Conservation (phyloP, 192 early-diverging fungal species). For the Hyaloraphidium curvatum region DNA sequence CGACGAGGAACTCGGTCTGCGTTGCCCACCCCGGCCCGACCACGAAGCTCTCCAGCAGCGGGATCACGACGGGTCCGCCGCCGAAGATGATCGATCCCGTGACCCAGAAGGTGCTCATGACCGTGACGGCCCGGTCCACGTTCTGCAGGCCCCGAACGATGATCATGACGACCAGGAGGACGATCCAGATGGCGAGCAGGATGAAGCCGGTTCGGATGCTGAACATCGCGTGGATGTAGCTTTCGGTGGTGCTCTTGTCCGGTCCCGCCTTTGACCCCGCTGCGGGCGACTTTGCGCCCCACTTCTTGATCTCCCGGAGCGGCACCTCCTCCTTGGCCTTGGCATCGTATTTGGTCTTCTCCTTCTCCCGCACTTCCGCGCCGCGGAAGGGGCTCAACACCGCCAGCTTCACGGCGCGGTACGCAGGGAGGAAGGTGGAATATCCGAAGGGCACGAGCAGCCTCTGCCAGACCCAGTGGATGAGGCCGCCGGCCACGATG, state of each 20-base stretch:
- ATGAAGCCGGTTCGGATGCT: conserved; percentile 12
- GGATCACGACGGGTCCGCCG: conserved; percentile 43
- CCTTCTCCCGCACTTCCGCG: no score
- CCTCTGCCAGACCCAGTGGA: conserved; percentile 7
- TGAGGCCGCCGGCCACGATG: conserved; percentile 27
- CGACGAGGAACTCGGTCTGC: conserved; percentile 34
- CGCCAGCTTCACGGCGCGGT: no score
- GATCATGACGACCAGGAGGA: conserved; percentile 24
- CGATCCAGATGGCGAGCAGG: conserved; percentile 22
- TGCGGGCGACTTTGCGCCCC: no score
- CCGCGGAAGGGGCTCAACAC: no score
- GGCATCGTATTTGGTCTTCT: no score
- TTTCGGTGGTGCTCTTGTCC: background rate
- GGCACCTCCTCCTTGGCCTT: no score
- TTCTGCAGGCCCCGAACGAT: conserved; percentile 11
- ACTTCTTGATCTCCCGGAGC: no score
- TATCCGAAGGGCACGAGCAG: no score
- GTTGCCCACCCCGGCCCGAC: conserved; percentile 36
- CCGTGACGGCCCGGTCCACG: conserved; percentile 3
- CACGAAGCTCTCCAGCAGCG: conserved; percentile 28
- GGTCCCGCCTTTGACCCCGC: background rate
- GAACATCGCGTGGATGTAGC: background rate
- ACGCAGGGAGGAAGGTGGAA: no score
- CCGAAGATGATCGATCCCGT: conserved; percentile 39
- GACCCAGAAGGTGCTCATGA: conserved; percentile 33